Evolutionary conservation across 768 basidiomycete species (phyloP).

Genomic region (Tephrocybe sp.): DNA sequence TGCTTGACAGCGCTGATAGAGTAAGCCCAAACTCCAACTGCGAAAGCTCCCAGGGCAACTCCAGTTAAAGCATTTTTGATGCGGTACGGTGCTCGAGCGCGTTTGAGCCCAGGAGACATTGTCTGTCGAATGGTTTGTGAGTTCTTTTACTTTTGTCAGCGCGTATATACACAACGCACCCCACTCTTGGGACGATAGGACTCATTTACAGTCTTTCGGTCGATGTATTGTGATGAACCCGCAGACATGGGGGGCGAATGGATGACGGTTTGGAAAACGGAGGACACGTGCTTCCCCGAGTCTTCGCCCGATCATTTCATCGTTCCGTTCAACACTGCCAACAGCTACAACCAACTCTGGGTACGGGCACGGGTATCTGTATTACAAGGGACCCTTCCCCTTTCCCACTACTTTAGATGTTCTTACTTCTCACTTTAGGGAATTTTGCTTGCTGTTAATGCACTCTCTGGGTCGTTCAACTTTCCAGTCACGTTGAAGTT

Average conservation of each 20-base stretch:
- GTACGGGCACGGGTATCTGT: conserved; percentile 1
- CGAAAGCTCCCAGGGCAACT: conserved; percentile 65
- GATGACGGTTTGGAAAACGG: conserved; percentile 4
- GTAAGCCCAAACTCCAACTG: conserved; percentile 83
- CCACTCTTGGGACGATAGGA: conserved; percentile 55
- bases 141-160: background rate
- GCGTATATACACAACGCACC: conserved; percentile 31
- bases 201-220: conserved; percentile 38
- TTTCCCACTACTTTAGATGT: too few relatives aligned
- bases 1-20: conserved; percentile 94
- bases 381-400: background rate
- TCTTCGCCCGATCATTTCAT: background rate
- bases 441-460: too few relatives aligned
- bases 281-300: conserved; percentile 10
- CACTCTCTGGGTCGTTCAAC: too few relatives aligned
- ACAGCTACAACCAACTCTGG: background rate
- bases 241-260: conserved; percentile 6
- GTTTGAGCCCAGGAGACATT: conserved; percentile 84
- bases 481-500: too few relatives aligned
- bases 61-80: conserved; percentile 80
- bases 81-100: conserved; percentile 84
- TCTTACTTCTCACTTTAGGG: too few relatives aligned
- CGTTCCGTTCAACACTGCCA: too few relatives aligned
- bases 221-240: conserved; percentile 36
- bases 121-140: conserved; percentile 38